phyloP scores from a whole-genome alignment of 768 basidiomycete species.

The Boletus eberwhitei region DNA sequence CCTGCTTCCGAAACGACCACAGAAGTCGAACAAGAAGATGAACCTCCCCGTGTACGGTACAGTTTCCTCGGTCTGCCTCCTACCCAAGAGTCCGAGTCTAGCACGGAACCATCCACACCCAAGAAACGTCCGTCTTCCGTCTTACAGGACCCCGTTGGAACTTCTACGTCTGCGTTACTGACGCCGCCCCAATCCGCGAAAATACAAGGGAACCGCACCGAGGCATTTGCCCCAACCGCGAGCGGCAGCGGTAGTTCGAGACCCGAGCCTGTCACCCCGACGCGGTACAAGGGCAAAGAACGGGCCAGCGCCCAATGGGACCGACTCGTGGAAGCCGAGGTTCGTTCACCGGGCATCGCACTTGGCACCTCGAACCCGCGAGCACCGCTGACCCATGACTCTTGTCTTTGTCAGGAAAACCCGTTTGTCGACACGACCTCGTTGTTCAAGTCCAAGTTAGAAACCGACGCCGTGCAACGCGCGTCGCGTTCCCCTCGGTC shows the following conservation, averaged over 20 bases:
- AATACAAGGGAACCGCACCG: background rate
- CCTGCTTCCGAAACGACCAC: background rate
- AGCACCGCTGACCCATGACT: background rate
- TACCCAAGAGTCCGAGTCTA: constrained; percentile 9
- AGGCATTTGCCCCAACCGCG: background rate
- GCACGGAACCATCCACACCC: constrained; percentile 14
- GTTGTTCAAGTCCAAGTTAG: background rate
- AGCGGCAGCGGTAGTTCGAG: background rate
- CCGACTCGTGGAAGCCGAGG: constrained; percentile 1
- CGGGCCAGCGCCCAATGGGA: constrained; percentile 4
- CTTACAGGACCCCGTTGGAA: background rate
- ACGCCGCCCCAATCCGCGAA: constrained; percentile 25
- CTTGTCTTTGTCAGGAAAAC: constrained; percentile 7
- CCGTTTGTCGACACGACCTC: constrained; percentile 7
- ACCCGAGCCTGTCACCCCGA: constrained; percentile 19
- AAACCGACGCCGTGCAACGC: background rate
- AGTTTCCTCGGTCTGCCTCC: constrained; percentile 23
- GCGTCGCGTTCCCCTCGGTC: background rate
- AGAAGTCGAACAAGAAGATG: background rate
- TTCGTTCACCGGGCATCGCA: background rate
- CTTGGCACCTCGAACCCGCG: too few relatives aligned
- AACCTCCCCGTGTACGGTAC: background rate
- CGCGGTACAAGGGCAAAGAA: constrained; percentile 26
- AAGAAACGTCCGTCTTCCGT: background rate
- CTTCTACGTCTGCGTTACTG: constrained; percentile 3